Conservation (phyloP, 2,329 filamentous ascomycete species). For the Curvularia lunata region DNA sequence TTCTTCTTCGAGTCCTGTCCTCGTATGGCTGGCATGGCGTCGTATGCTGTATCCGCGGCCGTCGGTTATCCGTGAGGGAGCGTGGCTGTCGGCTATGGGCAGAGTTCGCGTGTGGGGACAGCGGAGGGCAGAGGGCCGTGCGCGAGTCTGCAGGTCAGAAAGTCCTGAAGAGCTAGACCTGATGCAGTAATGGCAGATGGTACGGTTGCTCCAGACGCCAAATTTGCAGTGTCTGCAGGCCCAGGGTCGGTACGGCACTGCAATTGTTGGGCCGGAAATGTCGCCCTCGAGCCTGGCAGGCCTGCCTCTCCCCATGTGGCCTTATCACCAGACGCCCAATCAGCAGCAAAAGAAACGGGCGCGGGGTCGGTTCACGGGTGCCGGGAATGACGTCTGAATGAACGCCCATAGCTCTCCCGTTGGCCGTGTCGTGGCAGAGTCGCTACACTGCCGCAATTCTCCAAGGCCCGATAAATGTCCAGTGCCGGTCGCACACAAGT, state of each 20-base stretch:
- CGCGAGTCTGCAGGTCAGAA: conserved; percentile 37
- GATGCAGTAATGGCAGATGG: conserved; percentile 11
- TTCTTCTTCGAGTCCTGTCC: conserved; percentile 58
- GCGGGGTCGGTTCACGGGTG: conserved; percentile 13
- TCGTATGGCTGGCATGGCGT: conserved; percentile 59
- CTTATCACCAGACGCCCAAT: conserved; percentile 7
- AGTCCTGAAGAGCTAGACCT: conserved; percentile 27
- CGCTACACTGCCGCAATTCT: not conserved
- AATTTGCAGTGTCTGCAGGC: conserved; percentile 34
- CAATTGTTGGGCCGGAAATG: conserved; percentile 18
- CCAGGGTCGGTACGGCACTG: conserved; percentile 18
- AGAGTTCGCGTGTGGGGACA: conserved; percentile 30
- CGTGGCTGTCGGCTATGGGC: conserved; percentile 31
- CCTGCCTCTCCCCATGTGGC: not conserved
- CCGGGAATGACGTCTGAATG: conserved; percentile 17
- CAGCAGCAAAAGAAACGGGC: conserved; percentile 10
- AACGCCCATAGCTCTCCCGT: conserved; percentile 6
- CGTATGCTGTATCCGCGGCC: conserved; percentile 38
- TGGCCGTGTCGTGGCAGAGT: not conserved
- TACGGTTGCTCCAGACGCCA: conserved; percentile 9
- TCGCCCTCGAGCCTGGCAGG: conserved; percentile 1
- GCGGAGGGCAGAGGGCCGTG: conserved; percentile 15
- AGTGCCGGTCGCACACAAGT: conserved; percentile 6
- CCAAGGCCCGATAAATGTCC: not conserved
- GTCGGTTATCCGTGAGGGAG: conserved; percentile 33